Base-by-base conservation (phyloP, 305 asterid genomes). In the Rubia balearica region DNA sequence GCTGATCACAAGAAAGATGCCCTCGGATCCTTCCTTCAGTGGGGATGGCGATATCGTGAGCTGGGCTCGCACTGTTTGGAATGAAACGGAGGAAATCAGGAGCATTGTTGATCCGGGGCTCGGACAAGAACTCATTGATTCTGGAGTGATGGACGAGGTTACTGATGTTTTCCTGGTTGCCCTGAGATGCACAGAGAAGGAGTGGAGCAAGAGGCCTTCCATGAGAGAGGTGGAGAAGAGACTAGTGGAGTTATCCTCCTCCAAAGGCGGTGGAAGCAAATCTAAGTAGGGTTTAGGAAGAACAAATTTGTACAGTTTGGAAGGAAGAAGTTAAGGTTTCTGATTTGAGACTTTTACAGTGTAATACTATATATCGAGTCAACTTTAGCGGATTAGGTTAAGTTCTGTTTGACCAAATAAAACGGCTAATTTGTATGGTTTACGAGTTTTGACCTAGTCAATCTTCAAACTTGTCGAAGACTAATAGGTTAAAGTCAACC, bases 171-270 rank as follows among this genome's bases (percentile, higher is more conserved):
- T 89, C 36, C 57, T 75, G 67, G 68, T 90, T 63, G 96, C 90
- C 56, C 75, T 93, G 82, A 84, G 88, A 79, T 93, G 98, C 74
- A 87, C 89, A 36, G 96, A 80, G 21, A 81, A 75, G 81, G 88
- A 88, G 67, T 76, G 86, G 19, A 76, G 77, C 71, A 82, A 22
- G 75, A 86, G 98, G 67, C 97, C 96, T 19, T 77, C 90, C 6
- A 88, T 86, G 96, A 89, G 90, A 73, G 97, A 89, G 60, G 96
- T 89, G 27, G 96, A 86, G 76, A 93, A 85, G 81, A 87, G 75
- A 78, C 82, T 93, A 14, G 68, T 72, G 40, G 71, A 71, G 57
- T 42, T 75, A 42, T 69, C 78, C 68, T 74, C 82, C 69, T 74
- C 75, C 45, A 66, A 73, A 40, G 14, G 27, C 6, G 67, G 67